Conservation (phyloP, 345 rosid species). For the Anastatica hierochuntica region DNA sequence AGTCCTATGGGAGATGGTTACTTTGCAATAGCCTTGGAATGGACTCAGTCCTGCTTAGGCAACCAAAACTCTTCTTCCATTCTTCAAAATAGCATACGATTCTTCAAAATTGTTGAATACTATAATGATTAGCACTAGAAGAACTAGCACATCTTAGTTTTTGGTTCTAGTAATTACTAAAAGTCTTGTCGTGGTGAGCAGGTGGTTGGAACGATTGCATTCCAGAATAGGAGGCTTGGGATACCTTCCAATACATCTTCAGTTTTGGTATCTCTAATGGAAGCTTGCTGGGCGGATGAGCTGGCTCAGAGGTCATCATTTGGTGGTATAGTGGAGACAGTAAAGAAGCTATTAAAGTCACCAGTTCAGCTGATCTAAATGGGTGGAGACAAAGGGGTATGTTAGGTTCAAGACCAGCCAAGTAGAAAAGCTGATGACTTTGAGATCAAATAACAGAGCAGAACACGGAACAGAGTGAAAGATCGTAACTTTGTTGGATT, state of each 20-base stretch:
- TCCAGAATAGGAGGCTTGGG: slow-evolving; percentile 78
- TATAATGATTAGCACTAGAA: too few species aligned
- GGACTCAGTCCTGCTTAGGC: slow-evolving; percentile 96
- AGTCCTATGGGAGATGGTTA: slow-evolving; percentile 82
- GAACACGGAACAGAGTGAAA: too few species aligned
- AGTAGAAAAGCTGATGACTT: too few species aligned
- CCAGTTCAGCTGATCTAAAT: slow-evolving; percentile 54
- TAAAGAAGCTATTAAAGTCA: slow-evolving; percentile 79
- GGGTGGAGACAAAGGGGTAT: slow-evolving; percentile 35
- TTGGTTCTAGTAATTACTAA: background rate
- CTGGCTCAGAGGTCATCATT: slow-evolving; percentile 72
- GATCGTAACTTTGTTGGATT: too few species aligned
- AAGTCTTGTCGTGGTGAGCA: slow-evolving; percentile 18
- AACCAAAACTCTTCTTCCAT: slow-evolving; percentile 8
- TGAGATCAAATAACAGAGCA: too few species aligned
- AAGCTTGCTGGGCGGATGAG: slow-evolving; percentile 92
- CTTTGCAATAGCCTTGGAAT: slow-evolving; percentile 89
- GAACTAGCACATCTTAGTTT: background rate
- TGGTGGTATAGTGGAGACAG: slow-evolving; percentile 45
- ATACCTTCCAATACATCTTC: slow-evolving; percentile 69
- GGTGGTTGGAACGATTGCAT: slow-evolving; percentile 99
- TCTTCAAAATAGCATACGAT: background rate
- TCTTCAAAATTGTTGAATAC: background rate
- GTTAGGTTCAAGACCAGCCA: too few species aligned
- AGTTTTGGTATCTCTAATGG: slow-evolving; percentile 71